phyloP scores from a whole-genome alignment of 225 moss, liverwort and hornwort genomes.

The Neckera pumila region DNA sequence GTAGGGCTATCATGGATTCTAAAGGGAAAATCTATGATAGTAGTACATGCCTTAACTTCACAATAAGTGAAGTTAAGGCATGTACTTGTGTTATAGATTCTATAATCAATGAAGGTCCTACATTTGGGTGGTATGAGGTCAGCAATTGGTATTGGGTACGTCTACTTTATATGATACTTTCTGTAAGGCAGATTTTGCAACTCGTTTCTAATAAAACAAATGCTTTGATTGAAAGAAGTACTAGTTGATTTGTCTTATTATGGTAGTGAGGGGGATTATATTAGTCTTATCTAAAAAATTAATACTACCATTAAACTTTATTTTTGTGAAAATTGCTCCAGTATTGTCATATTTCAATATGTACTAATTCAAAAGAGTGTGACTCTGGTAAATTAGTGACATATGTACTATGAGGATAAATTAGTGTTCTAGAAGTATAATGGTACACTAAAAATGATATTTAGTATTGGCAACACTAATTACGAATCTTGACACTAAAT shows the following conservation, averaged over 20 bases:
- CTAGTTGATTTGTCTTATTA: not conserved
- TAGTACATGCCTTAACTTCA: too few species aligned
- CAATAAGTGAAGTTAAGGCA: too few species aligned
- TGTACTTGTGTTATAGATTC: too few species aligned
- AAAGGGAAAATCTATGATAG: too few species aligned
- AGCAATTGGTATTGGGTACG: too few species aligned
- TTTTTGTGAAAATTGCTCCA: not conserved
- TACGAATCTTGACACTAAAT: too few species aligned
- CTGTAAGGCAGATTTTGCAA: not conserved
- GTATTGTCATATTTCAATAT: not conserved
- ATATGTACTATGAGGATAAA: accelerated
- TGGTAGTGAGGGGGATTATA: accelerated
- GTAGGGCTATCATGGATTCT: too few species aligned
- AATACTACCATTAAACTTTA: too few species aligned
- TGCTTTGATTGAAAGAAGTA: not conserved
- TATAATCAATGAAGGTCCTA: too few species aligned
- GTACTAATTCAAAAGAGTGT: not conserved
- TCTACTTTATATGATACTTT: not conserved
- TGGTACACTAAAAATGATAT: too few species aligned
- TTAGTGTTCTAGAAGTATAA: accelerated
- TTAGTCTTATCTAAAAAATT: not conserved
- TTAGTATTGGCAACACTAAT: too few species aligned
- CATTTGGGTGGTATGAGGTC: too few species aligned
- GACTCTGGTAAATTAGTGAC: accelerated
- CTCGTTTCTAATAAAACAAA: not conserved